Conservation (phyloP, 148 eudicot species). For the Diospyros kaki region DNA sequence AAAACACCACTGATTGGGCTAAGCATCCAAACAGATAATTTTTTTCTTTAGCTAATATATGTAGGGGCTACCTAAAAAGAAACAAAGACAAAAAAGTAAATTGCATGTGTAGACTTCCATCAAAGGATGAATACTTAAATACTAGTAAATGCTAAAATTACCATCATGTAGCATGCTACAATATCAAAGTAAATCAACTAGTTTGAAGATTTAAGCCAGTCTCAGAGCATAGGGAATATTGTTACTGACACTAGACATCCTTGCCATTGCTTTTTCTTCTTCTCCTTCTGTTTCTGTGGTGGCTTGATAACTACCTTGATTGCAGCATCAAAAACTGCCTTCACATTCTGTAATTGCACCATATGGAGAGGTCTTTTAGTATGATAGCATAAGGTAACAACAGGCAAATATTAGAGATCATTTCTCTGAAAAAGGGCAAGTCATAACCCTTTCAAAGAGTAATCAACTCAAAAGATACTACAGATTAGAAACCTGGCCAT, state of each 20-base stretch:
- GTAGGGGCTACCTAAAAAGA: background rate
- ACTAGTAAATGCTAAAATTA: background rate
- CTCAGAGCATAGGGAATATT: background rate
- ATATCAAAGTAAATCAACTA: constrained; percentile 7
- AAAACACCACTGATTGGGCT: background rate
- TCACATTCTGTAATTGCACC: constrained; percentile 65
- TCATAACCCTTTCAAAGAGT: background rate
- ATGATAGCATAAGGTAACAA: background rate
- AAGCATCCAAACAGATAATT: background rate
- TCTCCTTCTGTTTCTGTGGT: constrained; percentile 78
- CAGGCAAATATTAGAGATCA: background rate
- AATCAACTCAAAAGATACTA: background rate
- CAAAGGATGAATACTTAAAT: background rate
- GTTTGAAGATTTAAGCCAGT: constrained; percentile 1
- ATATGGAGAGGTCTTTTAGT: background rate
- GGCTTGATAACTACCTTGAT: constrained; percentile 96
- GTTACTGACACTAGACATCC: constrained; percentile 68
- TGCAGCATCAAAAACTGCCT: constrained; percentile 96
- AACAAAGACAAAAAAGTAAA: background rate
- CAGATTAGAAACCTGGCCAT: background rate
- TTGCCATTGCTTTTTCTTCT: constrained; percentile 64
- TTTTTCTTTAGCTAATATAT: background rate
- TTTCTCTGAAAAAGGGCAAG: background rate
- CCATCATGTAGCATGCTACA: background rate
- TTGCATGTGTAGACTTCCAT: background rate